phyloP scores from a whole-genome alignment of 192 early-diverging fungal species.

The Coemansia javaensis region DNA sequence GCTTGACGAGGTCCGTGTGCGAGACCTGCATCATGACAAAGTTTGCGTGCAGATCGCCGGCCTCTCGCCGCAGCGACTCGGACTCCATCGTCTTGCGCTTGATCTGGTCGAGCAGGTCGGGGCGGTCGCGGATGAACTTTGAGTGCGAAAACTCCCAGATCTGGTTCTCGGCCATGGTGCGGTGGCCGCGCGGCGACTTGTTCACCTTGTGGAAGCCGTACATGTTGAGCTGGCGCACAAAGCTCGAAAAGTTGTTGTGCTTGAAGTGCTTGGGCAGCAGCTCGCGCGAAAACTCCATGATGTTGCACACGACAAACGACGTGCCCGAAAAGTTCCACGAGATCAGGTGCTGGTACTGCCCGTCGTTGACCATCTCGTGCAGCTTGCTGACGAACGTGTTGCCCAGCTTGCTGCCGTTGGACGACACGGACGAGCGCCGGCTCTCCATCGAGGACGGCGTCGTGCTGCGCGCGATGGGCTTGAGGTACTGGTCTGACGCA shows the following conservation, averaged over 20 bases:
- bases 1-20: conserved; percentile 70
- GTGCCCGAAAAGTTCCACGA: conserved; percentile 84
- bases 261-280: conserved; percentile 91
- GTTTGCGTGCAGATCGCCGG: conserved; percentile 70
- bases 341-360: conserved; percentile 81
- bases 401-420: conserved; percentile 40
- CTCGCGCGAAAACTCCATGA: conserved; percentile 84
- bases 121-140: conserved; percentile 71
- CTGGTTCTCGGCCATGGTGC: conserved; percentile 82
- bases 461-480: conserved; percentile 45
- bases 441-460: conserved; percentile 49
- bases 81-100: conserved; percentile 88
- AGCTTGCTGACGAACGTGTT: conserved; percentile 65
- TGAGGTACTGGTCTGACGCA: conserved; percentile 50
- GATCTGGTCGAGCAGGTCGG: conserved; percentile 83
- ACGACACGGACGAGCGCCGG: conserved; percentile 47
- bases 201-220: conserved; percentile 91
- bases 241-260: conserved; percentile 88
- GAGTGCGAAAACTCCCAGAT: conserved; percentile 88
- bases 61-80: conserved; percentile 65
- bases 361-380: conserved; percentile 78
- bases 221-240: conserved; percentile 86
- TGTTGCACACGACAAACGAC: conserved; percentile 87
- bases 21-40: conserved; percentile 72
- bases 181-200: conserved; percentile 79